Evolutionary conservation across 2,329 filamentous ascomycete genomes (phyloP), one percentile per base, ranked within the genome.

Genomic region (Ophiostoma sp.): DNA sequence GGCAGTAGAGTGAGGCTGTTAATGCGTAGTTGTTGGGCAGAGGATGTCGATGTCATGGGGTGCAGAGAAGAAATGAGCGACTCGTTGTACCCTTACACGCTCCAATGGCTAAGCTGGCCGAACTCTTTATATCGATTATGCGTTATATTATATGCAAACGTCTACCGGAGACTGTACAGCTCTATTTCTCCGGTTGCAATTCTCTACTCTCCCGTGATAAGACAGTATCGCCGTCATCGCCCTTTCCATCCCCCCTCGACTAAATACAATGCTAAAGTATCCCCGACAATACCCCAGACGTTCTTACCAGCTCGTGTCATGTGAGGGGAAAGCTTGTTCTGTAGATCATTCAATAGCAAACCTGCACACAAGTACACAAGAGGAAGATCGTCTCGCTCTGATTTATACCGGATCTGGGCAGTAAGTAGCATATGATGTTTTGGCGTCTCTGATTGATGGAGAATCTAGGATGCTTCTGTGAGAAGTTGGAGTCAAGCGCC

Each of bases 381-480:
- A 39, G 33, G 31, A n/a, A n/a, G 60, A 5, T 36, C 35, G 11
- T n/a, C 35, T 65, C 62, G 62, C 35, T 39, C 4, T 39, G 35
- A 7, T 39, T 15, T 65, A 39, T 36, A 36, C 60, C 60, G 57
- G 57, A 27, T 15, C 33, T 33, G 33, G 27, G 10, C 57, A 33
- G 23, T 23, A 36, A 33, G 23, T 23, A 36, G 17, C 15, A 10
- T 5, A 35, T 31, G 41, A 27, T 11, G 23, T 23, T 20, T 20
- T 35, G 35, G 15, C 57, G 48, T 36, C 33, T 71, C 67, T 68
- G 69, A 71, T 71, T 71, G 69, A 67, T 71, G 69, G 69, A 71
- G 69, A 71, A 71, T 67, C 41, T 68, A 5, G n/a, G 20, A 17
- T 23, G 52, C 52, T 57, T 3, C 23, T 57, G 52, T 54, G 20